These are phyloP conservation scores for Leucoagaricus sp. DNA, from an alignment of 1,284 basidiomycete genomes.

Conservation along the genomic window DNA sequence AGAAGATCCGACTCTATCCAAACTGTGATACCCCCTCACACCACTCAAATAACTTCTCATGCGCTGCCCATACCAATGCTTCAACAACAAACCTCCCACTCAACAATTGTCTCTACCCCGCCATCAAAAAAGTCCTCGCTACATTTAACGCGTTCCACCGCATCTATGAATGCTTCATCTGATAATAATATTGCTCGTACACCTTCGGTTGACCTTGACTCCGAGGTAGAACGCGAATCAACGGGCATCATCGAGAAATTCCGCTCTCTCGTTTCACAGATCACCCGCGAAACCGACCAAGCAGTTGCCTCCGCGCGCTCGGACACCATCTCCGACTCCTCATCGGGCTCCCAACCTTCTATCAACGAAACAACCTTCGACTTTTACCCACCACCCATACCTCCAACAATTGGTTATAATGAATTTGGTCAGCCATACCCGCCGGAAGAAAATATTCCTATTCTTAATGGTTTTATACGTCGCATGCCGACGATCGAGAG, in stretches of 20 bases:
- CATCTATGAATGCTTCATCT: constrained; percentile 19
- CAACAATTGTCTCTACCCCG: constrained; percentile 24
- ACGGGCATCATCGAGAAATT: constrained; percentile 40
- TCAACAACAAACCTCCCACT: constrained; percentile 29
- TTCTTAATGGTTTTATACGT: constrained; percentile 61
- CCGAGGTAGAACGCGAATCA: not conserved
- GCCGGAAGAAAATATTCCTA: constrained; percentile 52
- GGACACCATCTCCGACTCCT: constrained; percentile 21
- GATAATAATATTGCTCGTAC: constrained; percentile 11
- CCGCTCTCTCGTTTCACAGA: constrained; percentile 47
- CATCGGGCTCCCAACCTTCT: constrained; percentile 11
- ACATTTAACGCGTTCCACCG: constrained; percentile 1
- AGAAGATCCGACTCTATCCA: constrained; percentile 25
- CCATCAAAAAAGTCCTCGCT: constrained; percentile 7
- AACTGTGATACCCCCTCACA: constrained; percentile 21
- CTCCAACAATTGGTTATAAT: constrained; percentile 38
- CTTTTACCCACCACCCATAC: constrained; percentile 24
- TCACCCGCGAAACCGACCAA: constrained; percentile 52
- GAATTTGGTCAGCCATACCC: constrained; percentile 48
- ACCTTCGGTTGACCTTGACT: not conserved
- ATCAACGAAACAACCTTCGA: constrained; percentile 20
- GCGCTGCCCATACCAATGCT: not conserved
- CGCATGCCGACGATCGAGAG: constrained; percentile 82
- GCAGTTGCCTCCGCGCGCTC: constrained; percentile 39
- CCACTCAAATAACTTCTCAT: constrained; percentile 3